Conservation (phyloP, 2,329 filamentous ascomycete species). For the Domatiomyces globalis region DNA sequence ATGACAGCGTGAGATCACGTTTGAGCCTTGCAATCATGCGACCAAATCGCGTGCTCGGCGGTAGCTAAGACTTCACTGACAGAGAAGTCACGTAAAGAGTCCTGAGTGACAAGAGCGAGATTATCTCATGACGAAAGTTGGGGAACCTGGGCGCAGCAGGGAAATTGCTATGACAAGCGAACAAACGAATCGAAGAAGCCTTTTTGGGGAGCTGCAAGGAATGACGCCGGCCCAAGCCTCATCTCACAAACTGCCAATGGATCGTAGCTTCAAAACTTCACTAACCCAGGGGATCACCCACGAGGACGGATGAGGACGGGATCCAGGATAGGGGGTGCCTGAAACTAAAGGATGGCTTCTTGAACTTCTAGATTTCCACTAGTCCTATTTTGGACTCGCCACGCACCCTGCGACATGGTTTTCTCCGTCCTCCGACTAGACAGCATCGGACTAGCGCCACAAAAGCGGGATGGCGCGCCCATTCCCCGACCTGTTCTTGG, state of each 20-base stretch:
- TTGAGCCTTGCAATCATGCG: neutral
- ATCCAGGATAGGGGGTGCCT: neutral
- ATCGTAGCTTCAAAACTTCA: neutral
- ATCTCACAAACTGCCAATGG: neutral
- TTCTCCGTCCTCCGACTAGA: no score
- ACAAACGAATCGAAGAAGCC: neutral
- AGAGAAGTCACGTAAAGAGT: neutral
- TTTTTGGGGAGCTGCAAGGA: neutral
- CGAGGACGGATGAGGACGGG: neutral
- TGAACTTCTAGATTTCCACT: neutral
- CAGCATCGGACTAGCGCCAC: no score
- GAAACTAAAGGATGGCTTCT: neutral
- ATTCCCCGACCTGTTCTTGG: no score
- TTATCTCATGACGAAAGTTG: neutral
- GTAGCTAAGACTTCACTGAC: neutral
- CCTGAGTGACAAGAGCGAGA: neutral
- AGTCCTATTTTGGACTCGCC: neutral
- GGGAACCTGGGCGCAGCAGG: no score
- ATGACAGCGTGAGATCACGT: neutral
- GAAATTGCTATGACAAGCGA: neutral
- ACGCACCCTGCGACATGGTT: neutral
- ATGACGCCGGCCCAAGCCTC: neutral
- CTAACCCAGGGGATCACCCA: neutral
- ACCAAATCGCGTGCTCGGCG: neutral
- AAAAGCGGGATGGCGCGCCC: no score